Percentiles rank a stretch among this genome's conserved stretches.
These are phyloP conservation scores for Verticillium dahliae DNA, from an alignment of 2,329 filamentous ascomycete species.

Conservation along the genomic window DNA sequence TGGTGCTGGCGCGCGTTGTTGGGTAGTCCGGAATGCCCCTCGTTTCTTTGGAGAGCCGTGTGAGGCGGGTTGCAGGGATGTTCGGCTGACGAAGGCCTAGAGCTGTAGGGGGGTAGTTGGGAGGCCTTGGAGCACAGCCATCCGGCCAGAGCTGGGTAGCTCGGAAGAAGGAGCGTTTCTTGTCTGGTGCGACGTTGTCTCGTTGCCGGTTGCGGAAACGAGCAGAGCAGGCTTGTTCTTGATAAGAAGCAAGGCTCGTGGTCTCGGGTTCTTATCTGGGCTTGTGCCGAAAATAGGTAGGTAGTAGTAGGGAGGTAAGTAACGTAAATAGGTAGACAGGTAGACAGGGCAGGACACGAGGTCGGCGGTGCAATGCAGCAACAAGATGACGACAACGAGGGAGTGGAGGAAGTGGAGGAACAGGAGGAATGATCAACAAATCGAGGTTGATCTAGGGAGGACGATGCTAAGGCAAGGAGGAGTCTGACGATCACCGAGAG, in stretches of 20 bases:
- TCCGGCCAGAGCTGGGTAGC: slow-evolving; percentile 5
- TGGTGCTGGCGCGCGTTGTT: neutral
- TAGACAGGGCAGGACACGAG: neutral
- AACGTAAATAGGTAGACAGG: too few relatives aligned
- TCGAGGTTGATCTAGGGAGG: neutral
- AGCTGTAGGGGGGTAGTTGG: slow-evolving; percentile 4
- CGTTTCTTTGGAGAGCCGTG: neutral
- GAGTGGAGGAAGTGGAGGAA: neutral
- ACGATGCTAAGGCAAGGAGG: neutral
- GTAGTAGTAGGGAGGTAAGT: too few relatives aligned
- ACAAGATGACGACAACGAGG: neutral
- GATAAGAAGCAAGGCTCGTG: neutral
- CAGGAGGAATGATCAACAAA: neutral
- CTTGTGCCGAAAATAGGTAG: neutral
- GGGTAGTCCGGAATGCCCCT: neutral
- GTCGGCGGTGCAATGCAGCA: neutral
- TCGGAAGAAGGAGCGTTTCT: neutral
- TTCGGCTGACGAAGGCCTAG: neutral
- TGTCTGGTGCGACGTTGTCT: neutral
- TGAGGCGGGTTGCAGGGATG: neutral
- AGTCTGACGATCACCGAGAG: neutral
- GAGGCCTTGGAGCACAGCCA: slow-evolving; percentile 12
- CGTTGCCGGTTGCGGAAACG: neutral
- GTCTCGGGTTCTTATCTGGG: slow-evolving; percentile 2
- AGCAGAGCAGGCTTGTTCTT: neutral